Evolutionary conservation across 2,329 filamentous ascomycete species (phyloP), one percentile per base, ranked within the genome.

Genomic region (Aspergillus persii): DNA sequence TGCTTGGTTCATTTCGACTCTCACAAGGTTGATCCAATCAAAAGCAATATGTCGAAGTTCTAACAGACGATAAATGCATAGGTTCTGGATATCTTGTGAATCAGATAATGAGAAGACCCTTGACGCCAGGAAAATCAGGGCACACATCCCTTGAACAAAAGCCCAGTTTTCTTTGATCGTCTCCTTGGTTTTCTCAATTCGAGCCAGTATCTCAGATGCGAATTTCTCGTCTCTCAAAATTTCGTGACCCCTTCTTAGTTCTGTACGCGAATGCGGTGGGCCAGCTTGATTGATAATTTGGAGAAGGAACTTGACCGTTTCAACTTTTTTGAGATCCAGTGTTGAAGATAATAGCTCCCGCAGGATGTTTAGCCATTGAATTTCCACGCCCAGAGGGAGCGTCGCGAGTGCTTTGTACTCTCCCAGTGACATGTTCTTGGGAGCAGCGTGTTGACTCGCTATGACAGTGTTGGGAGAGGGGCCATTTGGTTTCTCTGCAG

Each of bases 351-450:
- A 69, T 3, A 89, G 68, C 63, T 87, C 80, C 1, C 75, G 65
- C 0, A 85, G 66, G 3, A 89, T 79, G 54, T 86, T 88, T 8
- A 75, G 65, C 81, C 84, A 88, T 54, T 85, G 82, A 7, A 86
- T 69, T 0, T 70, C 65, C 18, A 76, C 59, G 0, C 84, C 84
- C 1, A 81, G 66, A 0, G 81, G 77, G 2, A 88, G 62, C 0
- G 78, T 67, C 0, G 77, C 74, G n/a, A 87, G 78, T 0, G 79
- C 74, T 53, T 83, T 81, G 66, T 80, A 88, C 54, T 89, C 84
- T 0, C 81, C 79, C 0, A 85, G 58, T 0, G 80, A 76, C 57
- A 89, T 72, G 26, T 79, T 64, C 0, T 56, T 8, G 0, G 86
- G 84, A 52, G 84, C 86, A 0, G 68, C 53, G 0, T 63, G 70